Evolutionary conservation across 2,329 filamentous ascomycete genomes (phyloP).

Genomic region (Tolypocladium nubicola): DNA sequence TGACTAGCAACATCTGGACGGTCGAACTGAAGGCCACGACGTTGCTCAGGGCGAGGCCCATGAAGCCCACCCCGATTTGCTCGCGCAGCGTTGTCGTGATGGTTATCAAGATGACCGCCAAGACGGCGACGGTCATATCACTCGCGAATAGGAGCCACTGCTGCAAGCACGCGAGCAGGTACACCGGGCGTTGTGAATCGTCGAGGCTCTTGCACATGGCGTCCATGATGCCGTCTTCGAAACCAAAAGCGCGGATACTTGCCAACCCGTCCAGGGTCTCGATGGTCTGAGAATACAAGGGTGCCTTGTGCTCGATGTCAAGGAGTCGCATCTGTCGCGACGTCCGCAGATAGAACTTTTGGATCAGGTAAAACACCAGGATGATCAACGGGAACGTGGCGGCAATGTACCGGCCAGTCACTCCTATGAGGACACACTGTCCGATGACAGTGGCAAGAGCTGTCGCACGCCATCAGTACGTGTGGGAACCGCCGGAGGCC

Average conservation of each 20-base stretch:
- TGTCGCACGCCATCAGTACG: no score
- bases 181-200: no score
- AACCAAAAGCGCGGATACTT: constrained; percentile 3
- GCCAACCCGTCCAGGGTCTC: constrained; percentile 1
- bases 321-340: constrained; percentile 45
- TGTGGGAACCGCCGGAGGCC: no score
- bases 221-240: no score
- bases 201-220: no score
- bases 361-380: constrained; percentile 28
- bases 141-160: no score
- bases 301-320: constrained; percentile 38
- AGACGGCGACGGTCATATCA: constrained; percentile 5
- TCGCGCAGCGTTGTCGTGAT: constrained; percentile 4
- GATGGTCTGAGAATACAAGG: constrained; percentile 15
- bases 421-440: no score
- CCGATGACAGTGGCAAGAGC: no score
- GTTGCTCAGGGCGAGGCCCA: constrained; percentile 15
- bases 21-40: constrained; percentile 18
- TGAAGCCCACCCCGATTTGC: constrained; percentile 2
- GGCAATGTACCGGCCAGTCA: no score
- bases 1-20: constrained; percentile 18
- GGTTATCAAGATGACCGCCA: constrained; percentile 9
- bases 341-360: constrained; percentile 44
- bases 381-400: constrained; percentile 18
- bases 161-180: no score